These are phyloP conservation scores for Panicum hallii DNA, from an alignment of 202 grass and related monocot genomes.

Conservation along the genomic window DNA sequence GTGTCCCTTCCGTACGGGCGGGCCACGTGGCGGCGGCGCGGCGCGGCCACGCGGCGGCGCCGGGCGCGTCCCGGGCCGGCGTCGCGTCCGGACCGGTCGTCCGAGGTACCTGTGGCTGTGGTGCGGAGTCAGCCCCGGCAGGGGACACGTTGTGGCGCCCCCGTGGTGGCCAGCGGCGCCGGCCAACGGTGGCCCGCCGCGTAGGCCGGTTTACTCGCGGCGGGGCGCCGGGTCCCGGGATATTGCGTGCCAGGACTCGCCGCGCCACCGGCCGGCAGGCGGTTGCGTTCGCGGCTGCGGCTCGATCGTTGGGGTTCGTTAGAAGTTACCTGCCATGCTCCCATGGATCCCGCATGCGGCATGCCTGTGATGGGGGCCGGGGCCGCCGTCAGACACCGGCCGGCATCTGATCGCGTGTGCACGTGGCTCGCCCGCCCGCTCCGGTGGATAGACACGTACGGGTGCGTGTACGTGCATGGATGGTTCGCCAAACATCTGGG, in stretches of 20 bases:
- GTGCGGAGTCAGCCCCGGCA: background rate
- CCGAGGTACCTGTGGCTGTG: constrained; percentile 31
- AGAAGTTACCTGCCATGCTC: background rate
- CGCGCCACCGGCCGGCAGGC: background rate
- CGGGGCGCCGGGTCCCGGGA: background rate
- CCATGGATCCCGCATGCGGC: background rate
- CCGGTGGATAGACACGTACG: background rate
- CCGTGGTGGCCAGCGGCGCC: background rate
- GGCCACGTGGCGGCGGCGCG: background rate
- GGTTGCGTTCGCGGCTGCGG: background rate
- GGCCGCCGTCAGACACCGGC: background rate
- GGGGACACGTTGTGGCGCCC: constrained; percentile 22
- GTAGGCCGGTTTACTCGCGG: background rate
- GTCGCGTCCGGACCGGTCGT: background rate
- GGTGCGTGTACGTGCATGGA: background rate
- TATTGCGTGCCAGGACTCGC: background rate
- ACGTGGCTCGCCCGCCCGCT: too few species aligned
- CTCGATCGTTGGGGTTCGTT: background rate
- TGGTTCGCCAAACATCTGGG: background rate
- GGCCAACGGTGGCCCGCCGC: background rate
- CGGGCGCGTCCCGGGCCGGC: too few species aligned
- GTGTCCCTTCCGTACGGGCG: background rate
- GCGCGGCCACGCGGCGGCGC: background rate
- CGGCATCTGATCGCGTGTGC: too few species aligned
- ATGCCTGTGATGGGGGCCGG: background rate